Evolutionary conservation across 2,329 filamentous ascomycete species (phyloP), one percentile per base, ranked within the genome.

Genomic region (Ophiocordyceps camponoti-rufipedis): DNA sequence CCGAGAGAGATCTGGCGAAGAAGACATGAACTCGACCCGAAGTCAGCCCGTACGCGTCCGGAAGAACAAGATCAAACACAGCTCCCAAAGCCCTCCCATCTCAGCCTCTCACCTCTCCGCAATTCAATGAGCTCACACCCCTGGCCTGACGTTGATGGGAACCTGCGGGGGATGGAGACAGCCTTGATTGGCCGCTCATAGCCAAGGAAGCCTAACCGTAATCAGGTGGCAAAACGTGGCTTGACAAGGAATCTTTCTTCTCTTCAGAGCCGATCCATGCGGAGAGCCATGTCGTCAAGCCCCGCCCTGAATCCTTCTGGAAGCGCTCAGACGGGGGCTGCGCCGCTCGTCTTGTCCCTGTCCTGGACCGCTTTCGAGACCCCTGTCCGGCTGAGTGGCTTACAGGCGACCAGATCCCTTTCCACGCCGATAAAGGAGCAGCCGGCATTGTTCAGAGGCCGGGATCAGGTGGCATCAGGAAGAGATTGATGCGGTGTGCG

Each of bases 401-500:
- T 38, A 11, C 9, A 39, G n/a, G 35, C 16, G 10, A 18, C 9
- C 7, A 18, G 16, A 16, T 16, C n/a, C n/a, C 35, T 18, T n/a
- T 16, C 9, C n/a, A 10, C 7, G 35, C 16, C 35, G n/a, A 18
- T 8, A 39, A 39, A 39, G n/a, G n/a, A 8, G n/a, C n/a, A 39
- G 8, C 11, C 13, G 35, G 35, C 16, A 39, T 19, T 19, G 16
- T 10, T 39, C 35, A 18, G 5, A 11, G 35, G 35, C 13, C n/a
- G 5, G 16, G 35, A 38, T 11, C 18, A 38, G 13, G 18, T 39
- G 35, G 10, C 35, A 39, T 18, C 29, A 43, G 14, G 16, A 32
- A 32, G 31, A 18, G 14, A 43, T 32, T 19, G 16, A 18, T 19
- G 29, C 13, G 16, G 12, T 10, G 29, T 52, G 53, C 47, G 43